These are phyloP conservation scores for Paraphaeosphaeria minitans DNA, from an alignment of 2,329 filamentous ascomycete genomes.

Conservation along the genomic window DNA sequence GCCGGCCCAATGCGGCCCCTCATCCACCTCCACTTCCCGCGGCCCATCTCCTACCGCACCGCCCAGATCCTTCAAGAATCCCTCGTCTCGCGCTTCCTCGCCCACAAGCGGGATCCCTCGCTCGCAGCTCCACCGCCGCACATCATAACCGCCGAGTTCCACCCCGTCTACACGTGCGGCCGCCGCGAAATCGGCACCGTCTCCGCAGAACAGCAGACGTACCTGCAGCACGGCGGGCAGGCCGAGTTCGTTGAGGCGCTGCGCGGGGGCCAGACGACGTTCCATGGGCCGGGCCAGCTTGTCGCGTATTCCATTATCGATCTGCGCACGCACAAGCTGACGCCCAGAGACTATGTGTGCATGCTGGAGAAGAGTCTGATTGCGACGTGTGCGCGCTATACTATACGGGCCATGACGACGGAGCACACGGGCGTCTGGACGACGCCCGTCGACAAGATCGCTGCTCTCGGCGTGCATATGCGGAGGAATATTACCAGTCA, in stretches of 20 bases:
- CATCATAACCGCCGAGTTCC: constrained; percentile 81
- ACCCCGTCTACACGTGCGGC: constrained; percentile 87
- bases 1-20: constrained; percentile 57
- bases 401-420: constrained; percentile 66
- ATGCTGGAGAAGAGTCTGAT: constrained; percentile 79
- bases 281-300: constrained; percentile 91
- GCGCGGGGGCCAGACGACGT: constrained; percentile 91
- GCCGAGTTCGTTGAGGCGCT: constrained; percentile 72
- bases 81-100: constrained; percentile 63
- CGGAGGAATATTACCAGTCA: constrained; percentile 81
- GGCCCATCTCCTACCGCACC: constrained; percentile 59
- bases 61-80: constrained; percentile 62
- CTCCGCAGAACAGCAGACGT: constrained; percentile 50
- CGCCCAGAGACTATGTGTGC: constrained; percentile 76
- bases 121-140: constrained; percentile 61
- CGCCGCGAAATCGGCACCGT: constrained; percentile 71
- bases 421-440: constrained; percentile 86
- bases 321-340: constrained; percentile 69
- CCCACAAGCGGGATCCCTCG: constrained; percentile 60
- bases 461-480: constrained; percentile 90
- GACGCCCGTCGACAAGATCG: constrained; percentile 68
- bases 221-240: constrained; percentile 46
- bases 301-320: constrained; percentile 94
- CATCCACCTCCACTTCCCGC: constrained; percentile 65
- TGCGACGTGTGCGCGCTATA: constrained; percentile 64